Evolutionary conservation across 2,329 filamentous ascomycete genomes (phyloP).

Genomic region (Xylaria sp.): DNA sequence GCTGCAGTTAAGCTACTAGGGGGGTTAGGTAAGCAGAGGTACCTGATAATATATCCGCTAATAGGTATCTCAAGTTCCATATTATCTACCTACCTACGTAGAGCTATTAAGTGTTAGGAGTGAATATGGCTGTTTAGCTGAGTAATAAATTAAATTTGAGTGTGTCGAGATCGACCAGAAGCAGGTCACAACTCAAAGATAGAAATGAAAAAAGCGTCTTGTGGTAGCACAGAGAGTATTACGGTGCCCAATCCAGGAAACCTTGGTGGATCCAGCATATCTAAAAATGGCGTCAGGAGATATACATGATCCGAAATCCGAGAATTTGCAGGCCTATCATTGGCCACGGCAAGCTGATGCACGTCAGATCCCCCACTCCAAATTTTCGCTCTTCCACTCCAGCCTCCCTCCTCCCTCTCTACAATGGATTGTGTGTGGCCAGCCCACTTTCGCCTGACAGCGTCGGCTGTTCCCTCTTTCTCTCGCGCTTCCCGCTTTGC

Average conservation of each 20-base stretch:
- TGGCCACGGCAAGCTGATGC: constrained; percentile 15
- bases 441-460: constrained; percentile 25
- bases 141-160: too few species aligned
- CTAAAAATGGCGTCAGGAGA: constrained; percentile 32
- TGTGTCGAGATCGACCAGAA: neutral
- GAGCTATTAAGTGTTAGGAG: too few species aligned
- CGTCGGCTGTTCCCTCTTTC: constrained; percentile 27
- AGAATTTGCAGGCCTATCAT: neutral
- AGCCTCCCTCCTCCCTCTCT: neutral
- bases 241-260: too few species aligned
- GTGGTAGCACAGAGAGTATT: too few species aligned
- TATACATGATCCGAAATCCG: constrained; percentile 30
- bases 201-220: neutral
- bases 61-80: too few species aligned
- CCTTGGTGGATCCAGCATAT: neutral
- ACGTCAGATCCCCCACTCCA: constrained; percentile 34
- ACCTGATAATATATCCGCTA: too few species aligned
- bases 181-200: neutral
- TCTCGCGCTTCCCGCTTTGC: constrained; percentile 21
- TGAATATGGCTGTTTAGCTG: too few species aligned
- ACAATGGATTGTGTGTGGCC: constrained; percentile 30
- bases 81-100: too few species aligned
- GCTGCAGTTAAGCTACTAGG: too few species aligned
- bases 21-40: too few species aligned
- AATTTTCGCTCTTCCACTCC: neutral